Conservation (phyloP, 2,329 filamentous ascomycete genomes). For the Metarhizium guizhouense region DNA sequence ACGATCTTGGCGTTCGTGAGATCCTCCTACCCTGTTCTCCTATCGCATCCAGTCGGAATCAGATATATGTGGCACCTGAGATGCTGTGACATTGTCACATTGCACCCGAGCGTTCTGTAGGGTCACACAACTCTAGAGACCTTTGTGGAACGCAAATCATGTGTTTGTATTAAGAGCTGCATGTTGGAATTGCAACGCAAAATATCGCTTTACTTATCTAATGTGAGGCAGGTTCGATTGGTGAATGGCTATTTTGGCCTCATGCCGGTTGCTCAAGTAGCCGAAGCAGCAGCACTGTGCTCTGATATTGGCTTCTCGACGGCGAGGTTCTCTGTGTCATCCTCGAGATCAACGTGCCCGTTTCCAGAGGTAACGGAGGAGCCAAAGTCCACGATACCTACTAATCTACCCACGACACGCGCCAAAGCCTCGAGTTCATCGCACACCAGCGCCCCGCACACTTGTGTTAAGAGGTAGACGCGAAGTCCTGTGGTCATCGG, state of each 20-base stretch:
- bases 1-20: background rate
- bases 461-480: slow-evolving; percentile 50
- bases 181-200: too few relatives aligned
- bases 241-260: too few relatives aligned
- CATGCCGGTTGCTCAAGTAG: too few relatives aligned
- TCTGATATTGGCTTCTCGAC: background rate
- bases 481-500: slow-evolving; percentile 66
- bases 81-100: too few relatives aligned
- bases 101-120: too few relatives aligned
- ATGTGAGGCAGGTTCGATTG: too few relatives aligned
- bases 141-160: too few relatives aligned
- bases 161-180: too few relatives aligned
- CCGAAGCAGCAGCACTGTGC: background rate
- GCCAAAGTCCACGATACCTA: slow-evolving; percentile 68
- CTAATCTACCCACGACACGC: slow-evolving; percentile 52
- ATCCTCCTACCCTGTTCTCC: background rate
- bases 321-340: background rate
- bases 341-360: background rate
- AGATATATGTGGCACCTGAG: background rate
- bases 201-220: too few relatives aligned
- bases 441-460: slow-evolving; percentile 59
- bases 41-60: background rate
- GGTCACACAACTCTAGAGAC: too few relatives aligned
- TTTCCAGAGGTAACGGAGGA: slow-evolving; percentile 39
- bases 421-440: slow-evolving; percentile 60